Conservation (phyloP, 805 yeast genomes). For the Saccharomycopsis javanensis region DNA sequence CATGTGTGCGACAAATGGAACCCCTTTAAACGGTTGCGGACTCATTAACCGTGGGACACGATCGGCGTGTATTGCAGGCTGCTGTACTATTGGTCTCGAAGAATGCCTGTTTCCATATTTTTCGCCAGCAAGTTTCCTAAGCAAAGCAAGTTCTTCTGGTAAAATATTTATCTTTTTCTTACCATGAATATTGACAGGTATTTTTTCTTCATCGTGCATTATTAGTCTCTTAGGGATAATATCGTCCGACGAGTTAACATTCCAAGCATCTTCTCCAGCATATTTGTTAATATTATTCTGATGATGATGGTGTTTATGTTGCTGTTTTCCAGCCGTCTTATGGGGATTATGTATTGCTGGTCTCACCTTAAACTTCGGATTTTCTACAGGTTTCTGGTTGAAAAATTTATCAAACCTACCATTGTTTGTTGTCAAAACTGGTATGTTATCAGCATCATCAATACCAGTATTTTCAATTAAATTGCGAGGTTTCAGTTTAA, state of each 20-base stretch:
- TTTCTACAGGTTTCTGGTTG: neutral
- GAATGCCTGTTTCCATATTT: neutral
- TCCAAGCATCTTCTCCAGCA: neutral
- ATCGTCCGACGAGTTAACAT: neutral
- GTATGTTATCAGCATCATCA: neutral
- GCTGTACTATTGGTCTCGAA: neutral
- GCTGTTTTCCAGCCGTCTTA: no score
- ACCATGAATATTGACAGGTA: neutral
- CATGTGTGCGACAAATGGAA: no score
- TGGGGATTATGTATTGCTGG: neutral
- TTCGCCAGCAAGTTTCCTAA: neutral
- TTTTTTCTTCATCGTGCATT: neutral
- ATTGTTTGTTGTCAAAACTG: neutral
- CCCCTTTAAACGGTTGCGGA: neutral
- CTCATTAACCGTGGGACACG: neutral
- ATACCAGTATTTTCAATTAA: neutral
- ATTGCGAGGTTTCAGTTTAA: neutral
- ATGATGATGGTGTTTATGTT: neutral
- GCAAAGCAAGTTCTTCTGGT: neutral
- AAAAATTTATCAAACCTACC: neutral
- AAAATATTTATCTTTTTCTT: neutral
- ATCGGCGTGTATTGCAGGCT: neutral
- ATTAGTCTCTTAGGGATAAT: neutral
- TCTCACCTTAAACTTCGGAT: neutral
- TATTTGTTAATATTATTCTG: neutral